Conservation (phyloP, 2,329 filamentous ascomycete genomes). For the Fusarium marasasianum region DNA sequence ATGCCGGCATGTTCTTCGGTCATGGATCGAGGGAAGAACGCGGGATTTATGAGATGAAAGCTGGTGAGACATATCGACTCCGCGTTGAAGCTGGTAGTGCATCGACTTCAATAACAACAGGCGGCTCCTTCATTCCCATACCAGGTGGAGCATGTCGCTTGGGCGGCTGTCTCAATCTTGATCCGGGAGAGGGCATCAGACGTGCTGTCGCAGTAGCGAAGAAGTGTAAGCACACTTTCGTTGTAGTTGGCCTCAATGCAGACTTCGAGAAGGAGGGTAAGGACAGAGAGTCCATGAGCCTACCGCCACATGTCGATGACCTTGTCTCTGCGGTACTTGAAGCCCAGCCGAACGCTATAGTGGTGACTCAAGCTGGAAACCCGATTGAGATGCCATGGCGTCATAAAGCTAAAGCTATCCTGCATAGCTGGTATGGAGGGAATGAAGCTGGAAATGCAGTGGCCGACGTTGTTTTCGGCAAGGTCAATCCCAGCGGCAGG, state of each 20-base stretch:
- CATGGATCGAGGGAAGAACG: slow-evolving; percentile 47
- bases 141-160: slow-evolving; percentile 30
- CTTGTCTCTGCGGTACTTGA: slow-evolving; percentile 12
- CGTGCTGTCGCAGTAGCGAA: slow-evolving; percentile 6
- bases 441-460: slow-evolving; percentile 25
- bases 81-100: slow-evolving; percentile 22
- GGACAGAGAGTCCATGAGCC: slow-evolving; percentile 16
- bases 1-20: slow-evolving; percentile 49
- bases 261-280: slow-evolving; percentile 27
- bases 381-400: slow-evolving; percentile 27
- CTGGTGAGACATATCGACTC: slow-evolving; percentile 8
- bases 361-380: slow-evolving; percentile 25
- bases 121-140: slow-evolving; percentile 14
- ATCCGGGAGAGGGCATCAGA: slow-evolving; percentile 1
- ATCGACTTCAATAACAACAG: slow-evolving; percentile 11
- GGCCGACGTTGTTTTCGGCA: slow-evolving; percentile 21
- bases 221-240: slow-evolving; percentile 8
- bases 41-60: slow-evolving; percentile 7
- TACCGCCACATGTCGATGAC: slow-evolving; percentile 20
- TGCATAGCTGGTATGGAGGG: slow-evolving; percentile 29
- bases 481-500: slow-evolving; percentile 19
- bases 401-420: neutral
- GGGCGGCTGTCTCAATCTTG: slow-evolving; percentile 21
- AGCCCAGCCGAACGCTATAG: slow-evolving; percentile 6
- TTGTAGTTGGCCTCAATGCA: slow-evolving; percentile 16